Conservation (phyloP, 768 basidiomycete species). For the Boletus patriciae region DNA sequence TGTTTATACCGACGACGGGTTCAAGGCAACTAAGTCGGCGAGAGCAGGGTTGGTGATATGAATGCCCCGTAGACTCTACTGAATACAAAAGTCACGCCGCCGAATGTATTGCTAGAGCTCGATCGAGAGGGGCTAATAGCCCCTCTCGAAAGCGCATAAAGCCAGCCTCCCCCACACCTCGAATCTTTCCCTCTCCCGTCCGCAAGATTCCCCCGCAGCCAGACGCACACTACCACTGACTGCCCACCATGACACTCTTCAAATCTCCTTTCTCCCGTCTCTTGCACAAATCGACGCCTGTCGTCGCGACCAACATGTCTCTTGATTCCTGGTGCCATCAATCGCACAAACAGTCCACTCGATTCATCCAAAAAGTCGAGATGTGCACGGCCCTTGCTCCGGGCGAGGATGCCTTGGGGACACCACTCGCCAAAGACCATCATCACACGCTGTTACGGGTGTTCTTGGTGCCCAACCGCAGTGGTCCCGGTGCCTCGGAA, state of each 20-base stretch:
- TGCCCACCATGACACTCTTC: slow-evolving; percentile 1
- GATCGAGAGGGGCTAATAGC: slow-evolving; percentile 1
- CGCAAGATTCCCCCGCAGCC: not conserved
- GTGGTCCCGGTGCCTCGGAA: not conserved
- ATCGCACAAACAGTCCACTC: not conserved
- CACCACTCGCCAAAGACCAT: not conserved
- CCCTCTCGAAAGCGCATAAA: not conserved
- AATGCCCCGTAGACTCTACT: not conserved
- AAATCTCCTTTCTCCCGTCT: not conserved
- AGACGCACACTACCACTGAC: not conserved
- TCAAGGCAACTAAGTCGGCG: too few relatives aligned
- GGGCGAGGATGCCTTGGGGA: not conserved
- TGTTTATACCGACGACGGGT: too few relatives aligned
- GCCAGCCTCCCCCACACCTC: too few relatives aligned
- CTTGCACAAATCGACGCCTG: not conserved
- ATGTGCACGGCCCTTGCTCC: slow-evolving; percentile 5
- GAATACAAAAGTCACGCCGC: not conserved
- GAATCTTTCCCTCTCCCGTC: not conserved
- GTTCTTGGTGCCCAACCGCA: not conserved
- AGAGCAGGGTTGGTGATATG: too few relatives aligned
- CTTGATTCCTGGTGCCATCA: slow-evolving; percentile 4
- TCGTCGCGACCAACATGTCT: not conserved
- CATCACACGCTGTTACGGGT: slow-evolving; percentile 12
- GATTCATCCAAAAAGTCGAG: slow-evolving; percentile 9
- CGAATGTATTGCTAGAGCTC: not conserved